Conservation (phyloP, 2,329 filamentous ascomycete species). For the Colletotrichum navitas region DNA sequence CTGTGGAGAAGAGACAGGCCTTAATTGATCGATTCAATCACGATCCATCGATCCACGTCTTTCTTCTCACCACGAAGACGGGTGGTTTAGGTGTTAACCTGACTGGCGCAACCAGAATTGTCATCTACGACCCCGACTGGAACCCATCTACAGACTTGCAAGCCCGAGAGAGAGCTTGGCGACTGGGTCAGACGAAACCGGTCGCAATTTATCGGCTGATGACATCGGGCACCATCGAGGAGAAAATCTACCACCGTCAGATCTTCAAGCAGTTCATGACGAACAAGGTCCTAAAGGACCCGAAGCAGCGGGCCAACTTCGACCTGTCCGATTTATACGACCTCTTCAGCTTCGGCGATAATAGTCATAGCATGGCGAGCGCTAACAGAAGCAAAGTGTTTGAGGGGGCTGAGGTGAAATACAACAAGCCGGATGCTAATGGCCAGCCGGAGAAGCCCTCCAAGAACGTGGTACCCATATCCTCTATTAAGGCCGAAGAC, state of each 20-base stretch:
- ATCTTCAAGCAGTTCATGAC: constrained; percentile 99
- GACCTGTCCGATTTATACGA: constrained; percentile 92
- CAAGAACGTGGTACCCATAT: constrained; percentile 34
- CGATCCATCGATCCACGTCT: constrained; percentile 82
- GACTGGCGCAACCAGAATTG: constrained; percentile 93
- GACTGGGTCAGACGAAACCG: constrained; percentile 92
- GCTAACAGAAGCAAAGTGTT: constrained; percentile 91
- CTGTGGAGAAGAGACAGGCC: constrained; percentile 87
- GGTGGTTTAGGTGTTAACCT: constrained; percentile 94
- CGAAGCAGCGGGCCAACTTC: constrained; percentile 92
- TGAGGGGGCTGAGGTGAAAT: constrained; percentile 81
- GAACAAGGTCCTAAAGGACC: constrained; percentile 95
- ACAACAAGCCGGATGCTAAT: constrained; percentile 46
- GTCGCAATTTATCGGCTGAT: constrained; percentile 98
- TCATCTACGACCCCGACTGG: constrained; percentile 99
- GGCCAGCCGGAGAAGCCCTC: constrained; percentile 44
- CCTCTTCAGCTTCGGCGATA: constrained; percentile 83
- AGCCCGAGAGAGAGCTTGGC: constrained; percentile 94
- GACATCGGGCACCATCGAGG: constrained; percentile 97
- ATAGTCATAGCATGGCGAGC: constrained; percentile 69
- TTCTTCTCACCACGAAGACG: constrained; percentile 94
- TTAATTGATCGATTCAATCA: constrained; percentile 96
- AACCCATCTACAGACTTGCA: constrained; percentile 97
- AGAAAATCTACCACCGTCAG: constrained; percentile 98
- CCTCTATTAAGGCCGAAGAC: constrained; percentile 22